Base-by-base conservation (phyloP, 2,329 filamentous ascomycete genomes). In the Magnaporthiopsis incrustans region DNA sequence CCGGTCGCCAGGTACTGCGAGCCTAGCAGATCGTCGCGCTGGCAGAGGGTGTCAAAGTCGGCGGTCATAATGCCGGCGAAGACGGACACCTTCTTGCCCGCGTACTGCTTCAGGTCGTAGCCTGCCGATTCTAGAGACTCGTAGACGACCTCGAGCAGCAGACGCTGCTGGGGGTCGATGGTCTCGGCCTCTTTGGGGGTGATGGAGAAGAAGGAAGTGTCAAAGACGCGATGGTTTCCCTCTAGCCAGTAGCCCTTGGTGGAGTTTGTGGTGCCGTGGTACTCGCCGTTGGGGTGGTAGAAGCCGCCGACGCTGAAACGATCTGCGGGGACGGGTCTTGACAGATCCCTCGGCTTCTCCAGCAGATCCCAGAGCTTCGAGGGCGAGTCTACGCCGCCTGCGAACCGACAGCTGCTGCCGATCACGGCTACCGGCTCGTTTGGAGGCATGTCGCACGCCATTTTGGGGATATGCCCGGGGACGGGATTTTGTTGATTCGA, bases 1-100 rank as follows among this genome's bases (percentile, higher is more conserved):
- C 79, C 79, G 0, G 78, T 80, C 18, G 77, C 74, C 59, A 73
- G 72, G 67, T 80, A 79, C 65, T 76, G 75, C 65, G 67, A 76
- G 5, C 61, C 70, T 30, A 65, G 72, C 30, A 68, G 69, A 59
- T 75, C 73, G 56, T 77, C 74, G 14, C 72, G 69, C 66, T 72
- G 70, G 1, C 70, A 72, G 3, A 75, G 67, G 8, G 69, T 72
- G 57, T 74, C 70, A 63, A 77, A 79, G 67, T 80, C 77, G 7
- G 68, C 69, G 1, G 73, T 75, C 71, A 75, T 75, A 30, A 76
- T 69, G 0, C 75, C 75, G 3, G 75, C 72, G n/a, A 75, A 79
- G 1, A 79, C 77, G 1, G 70, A 75, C 0, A 77, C 76, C n/a
- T 77, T 69, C 15, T 70, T 64, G n/a, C 75, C 75, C 0, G 72